Base-by-base conservation (phyloP, 2,329 filamentous ascomycete species). In the Phaeosphaeriaceae sp. region DNA sequence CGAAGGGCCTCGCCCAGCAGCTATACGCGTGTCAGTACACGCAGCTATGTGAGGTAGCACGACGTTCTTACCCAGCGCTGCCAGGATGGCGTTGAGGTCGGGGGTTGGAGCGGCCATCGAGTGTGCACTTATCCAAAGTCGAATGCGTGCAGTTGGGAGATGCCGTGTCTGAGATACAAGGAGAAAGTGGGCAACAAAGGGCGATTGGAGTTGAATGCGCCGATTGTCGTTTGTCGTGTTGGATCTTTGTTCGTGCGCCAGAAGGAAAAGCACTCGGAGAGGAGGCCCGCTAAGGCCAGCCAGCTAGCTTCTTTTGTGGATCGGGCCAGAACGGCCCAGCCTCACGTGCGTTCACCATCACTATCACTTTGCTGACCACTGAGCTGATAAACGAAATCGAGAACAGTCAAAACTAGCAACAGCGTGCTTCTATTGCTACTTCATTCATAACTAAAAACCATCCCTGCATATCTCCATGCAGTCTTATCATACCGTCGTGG, bases 1-100 rank as follows among this genome's bases (percentile, higher is more conserved):
- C 56, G 80, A 79, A 45, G 82, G 78, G 51, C 80, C 79, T 41
- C 68, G 66, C 63, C 84, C 82, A 36, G 70, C 70, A 66, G 84
- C 83, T 82, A 62, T 20, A 31, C n/a, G 20, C 40, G 33, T 55
- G 45, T 68, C 36, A 70, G 62, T 54, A 41, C 51, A 20, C 6
- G 46, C 19, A 17, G 27, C 20, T 7, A 36, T 24, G 17, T 17
- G 24, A 22, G 41, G 15, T 22, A 21, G 31, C 45, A 15, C 46
- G 17, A 36, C 33, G 49, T 31, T 61, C 73, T 46, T 70, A 78
- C 76, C 76, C 24, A 78, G 69, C 42, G 76, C 76, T 51, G 73
- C 73, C 53, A 78, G 70, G 56, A 78, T 77, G 55, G 75, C 72
- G 60, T 73, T 73, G 48, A 78, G 72, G 57, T 78, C 76, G 53